Evolutionary conservation across 441 rosid species (phyloP).

Genomic region (Populus tomentosa): DNA sequence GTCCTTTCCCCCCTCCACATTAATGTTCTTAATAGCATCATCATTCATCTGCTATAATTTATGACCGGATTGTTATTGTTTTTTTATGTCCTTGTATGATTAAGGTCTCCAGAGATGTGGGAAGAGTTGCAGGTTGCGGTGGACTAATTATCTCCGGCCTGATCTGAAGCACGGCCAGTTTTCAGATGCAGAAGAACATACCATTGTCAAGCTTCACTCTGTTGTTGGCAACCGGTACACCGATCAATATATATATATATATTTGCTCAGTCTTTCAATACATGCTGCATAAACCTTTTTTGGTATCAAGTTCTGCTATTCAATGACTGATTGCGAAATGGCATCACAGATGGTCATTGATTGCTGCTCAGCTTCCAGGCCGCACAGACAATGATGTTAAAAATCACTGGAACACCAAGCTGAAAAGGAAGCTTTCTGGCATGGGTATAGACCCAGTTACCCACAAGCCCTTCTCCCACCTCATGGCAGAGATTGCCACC

Average conservation of each 20-base stretch:
- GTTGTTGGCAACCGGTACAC: conserved; percentile 62
- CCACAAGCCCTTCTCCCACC: conserved; percentile 88
- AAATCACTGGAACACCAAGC: conserved; percentile 86
- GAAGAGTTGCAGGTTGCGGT: conserved; percentile 75
- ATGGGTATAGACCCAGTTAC: conserved; percentile 90
- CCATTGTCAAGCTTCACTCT: conserved; percentile 74
- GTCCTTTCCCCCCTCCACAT: not conserved
- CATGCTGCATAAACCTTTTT: too few species aligned
- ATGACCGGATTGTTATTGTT: not conserved
- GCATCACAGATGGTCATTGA: conserved; percentile 63
- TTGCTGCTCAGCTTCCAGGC: conserved; percentile 83
- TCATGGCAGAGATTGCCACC: conserved; percentile 88
- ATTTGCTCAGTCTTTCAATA: not conserved
- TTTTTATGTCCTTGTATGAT: not conserved
- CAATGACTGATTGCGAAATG: not conserved
- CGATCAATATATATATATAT: not conserved
- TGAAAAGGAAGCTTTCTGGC: conserved; percentile 81
- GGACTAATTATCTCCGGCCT: conserved; percentile 88
- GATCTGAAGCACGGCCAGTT: conserved; percentile 77
- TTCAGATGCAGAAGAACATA: conserved; percentile 66
- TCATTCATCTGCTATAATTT: not conserved
- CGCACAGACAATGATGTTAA: conserved; percentile 84
- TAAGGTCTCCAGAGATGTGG: conserved; percentile 77
- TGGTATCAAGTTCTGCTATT: not conserved
- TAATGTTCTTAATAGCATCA: not conserved